phyloP scores from a whole-genome alignment of 306 rosid species.

The Lupinus albus region DNA sequence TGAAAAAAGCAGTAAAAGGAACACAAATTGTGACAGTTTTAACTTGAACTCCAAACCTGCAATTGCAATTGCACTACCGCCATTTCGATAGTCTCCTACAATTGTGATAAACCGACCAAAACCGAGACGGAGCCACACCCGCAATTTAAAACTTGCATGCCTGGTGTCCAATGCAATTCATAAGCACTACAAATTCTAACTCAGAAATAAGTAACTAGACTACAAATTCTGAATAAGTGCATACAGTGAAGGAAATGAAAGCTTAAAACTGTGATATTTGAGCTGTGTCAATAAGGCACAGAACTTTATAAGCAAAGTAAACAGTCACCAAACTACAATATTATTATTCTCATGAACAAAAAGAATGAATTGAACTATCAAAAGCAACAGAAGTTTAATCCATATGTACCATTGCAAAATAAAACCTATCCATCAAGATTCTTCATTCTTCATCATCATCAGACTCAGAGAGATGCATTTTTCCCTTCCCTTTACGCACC shows the following conservation, averaged over 20 bases:
- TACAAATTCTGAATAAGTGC: background rate
- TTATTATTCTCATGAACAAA: slow-evolving; percentile 41
- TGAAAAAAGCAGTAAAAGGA: background rate
- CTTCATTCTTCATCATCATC: slow-evolving; percentile 1
- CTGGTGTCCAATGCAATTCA: background rate
- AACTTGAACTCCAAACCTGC: background rate
- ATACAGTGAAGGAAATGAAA: background rate
- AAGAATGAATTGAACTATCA: slow-evolving; percentile 44
- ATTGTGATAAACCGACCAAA: background rate
- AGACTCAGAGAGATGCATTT: slow-evolving; percentile 18
- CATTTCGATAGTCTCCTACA: background rate
- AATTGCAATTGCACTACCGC: background rate
- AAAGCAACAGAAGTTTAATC: slow-evolving; percentile 26
- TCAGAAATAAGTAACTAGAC: background rate
- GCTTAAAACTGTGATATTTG: slow-evolving; percentile 20
- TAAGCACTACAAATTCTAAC: background rate
- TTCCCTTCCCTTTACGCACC: slow-evolving; percentile 18
- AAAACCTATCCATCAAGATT: background rate
- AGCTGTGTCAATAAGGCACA: background rate
- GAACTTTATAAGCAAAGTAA: background rate
- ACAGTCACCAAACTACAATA: slow-evolving; percentile 25
- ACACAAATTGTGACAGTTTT: background rate
- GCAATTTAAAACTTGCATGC: background rate
- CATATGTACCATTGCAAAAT: background rate
- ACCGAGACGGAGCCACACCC: background rate